A percentile compares a stretch with the other conserved stretches of the same genome.
These are phyloP conservation scores for Chrysochromulina parva DNA, from an alignment of 78 protist genomes.

Conservation along the genomic window DNA sequence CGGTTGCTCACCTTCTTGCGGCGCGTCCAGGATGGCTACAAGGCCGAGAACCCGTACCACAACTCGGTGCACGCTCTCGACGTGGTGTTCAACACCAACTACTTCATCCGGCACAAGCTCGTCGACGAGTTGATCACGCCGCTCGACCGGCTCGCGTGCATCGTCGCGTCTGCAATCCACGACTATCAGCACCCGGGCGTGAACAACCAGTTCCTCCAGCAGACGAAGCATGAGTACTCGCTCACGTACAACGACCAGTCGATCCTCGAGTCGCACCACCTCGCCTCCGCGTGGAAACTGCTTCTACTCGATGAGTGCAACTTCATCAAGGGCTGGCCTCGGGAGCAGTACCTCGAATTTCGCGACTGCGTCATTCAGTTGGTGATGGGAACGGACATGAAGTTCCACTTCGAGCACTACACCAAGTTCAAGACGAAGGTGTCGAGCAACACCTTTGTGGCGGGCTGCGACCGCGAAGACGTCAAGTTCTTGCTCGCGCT, in stretches of 20 bases:
- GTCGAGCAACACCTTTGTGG: not conserved
- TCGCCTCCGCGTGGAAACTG: not conserved
- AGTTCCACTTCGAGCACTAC: not conserved
- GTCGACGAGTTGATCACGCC: not conserved
- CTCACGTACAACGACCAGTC: constrained; percentile 43
- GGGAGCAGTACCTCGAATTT: not conserved
- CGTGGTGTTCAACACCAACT: not conserved
- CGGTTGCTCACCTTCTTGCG: not conserved
- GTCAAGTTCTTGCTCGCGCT: not conserved
- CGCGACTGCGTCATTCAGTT: not conserved
- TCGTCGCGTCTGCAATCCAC: constrained; percentile 35
- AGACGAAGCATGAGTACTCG: constrained; percentile 7
- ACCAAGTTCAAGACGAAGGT: not conserved
- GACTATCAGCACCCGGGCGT: constrained; percentile 49
- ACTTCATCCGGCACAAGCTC: not conserved
- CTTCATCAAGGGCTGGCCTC: not conserved
- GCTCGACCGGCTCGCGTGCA: not conserved
- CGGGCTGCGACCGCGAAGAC: not conserved
- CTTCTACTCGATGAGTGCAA: not conserved
- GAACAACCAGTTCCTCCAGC: constrained; percentile 12
- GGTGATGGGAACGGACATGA: constrained; percentile 8
- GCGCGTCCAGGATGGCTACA: not conserved
- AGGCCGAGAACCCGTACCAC: not conserved
- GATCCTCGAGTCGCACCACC: constrained; percentile 43
- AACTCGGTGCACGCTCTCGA: not conserved